Evolutionary conservation across 768 basidiomycete genomes (phyloP).

Genomic region (Chlorophyllum brunneum): DNA sequence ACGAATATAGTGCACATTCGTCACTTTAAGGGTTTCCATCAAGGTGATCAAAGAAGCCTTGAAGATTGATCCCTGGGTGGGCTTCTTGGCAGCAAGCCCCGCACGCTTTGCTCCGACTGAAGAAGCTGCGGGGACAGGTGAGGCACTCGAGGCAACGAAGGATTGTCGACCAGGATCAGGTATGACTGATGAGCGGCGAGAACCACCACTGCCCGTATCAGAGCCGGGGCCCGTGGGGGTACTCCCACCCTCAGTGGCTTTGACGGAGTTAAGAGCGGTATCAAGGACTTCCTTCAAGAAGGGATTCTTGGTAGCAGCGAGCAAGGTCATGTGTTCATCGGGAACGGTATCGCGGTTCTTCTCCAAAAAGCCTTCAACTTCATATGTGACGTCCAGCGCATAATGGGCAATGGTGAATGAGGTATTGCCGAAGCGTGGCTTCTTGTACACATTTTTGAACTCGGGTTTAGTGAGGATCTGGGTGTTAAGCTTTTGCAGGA

Average conservation of each 20-base stretch:
- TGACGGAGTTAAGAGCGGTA: constrained; percentile 75
- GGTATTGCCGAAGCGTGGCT: constrained; percentile 96
- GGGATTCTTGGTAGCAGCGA: constrained; percentile 82
- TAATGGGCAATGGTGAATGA: constrained; percentile 99
- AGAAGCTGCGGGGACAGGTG: constrained; percentile 25
- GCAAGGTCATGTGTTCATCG: constrained; percentile 91
- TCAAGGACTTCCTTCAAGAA: constrained; percentile 96
- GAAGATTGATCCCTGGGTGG: constrained; percentile 98
- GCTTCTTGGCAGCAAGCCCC: constrained; percentile 77
- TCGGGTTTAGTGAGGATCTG: constrained; percentile 79
- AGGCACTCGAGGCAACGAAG: constrained; percentile 50
- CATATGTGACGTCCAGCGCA: constrained; percentile 97
- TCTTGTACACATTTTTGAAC: constrained; percentile 90
- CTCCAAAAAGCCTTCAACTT: constrained; percentile 96
- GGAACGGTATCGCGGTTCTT: constrained; percentile 99
- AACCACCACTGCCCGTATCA: constrained; percentile 72
- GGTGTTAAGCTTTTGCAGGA: constrained; percentile 86
- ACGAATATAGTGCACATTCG: constrained; percentile 98
- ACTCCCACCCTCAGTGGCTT: constrained; percentile 59
- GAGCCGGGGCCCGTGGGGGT: constrained; percentile 76
- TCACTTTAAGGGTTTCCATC: constrained; percentile 96
- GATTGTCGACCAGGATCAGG: constrained; percentile 83
- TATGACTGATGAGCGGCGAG: constrained; percentile 79
- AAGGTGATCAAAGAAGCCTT: constrained; percentile 89
- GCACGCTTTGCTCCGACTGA: constrained; percentile 52